A percentile compares a stretch with the other conserved stretches of the same genome.
Evolutionary conservation across 306 rosid species (phyloP).

Genomic region (Cyamopsis tetragonoloba): DNA sequence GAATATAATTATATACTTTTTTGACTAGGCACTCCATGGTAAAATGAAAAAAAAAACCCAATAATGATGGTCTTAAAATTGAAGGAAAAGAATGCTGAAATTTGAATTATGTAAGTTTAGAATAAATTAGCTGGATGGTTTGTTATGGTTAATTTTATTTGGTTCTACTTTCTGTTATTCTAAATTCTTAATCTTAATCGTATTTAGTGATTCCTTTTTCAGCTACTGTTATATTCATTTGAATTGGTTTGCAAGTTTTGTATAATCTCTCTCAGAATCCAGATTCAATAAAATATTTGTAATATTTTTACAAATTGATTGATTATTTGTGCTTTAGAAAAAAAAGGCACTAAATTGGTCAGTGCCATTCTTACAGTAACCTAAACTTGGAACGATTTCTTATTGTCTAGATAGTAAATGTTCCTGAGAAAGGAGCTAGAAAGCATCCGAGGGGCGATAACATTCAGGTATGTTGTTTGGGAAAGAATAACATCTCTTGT

Average conservation of each 20-base stretch:
- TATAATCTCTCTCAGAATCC: not conserved
- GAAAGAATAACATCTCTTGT: constrained; percentile 8
- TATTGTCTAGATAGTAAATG: constrained; percentile 87
- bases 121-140: not conserved
- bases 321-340: constrained; percentile 2
- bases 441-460: constrained; percentile 94
- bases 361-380: constrained; percentile 16
- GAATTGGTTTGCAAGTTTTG: not conserved
- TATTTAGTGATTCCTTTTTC: not conserved
- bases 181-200: not conserved
- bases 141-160: not conserved
- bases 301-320: not conserved
- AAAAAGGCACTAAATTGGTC: not conserved
- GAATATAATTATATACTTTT: not conserved
- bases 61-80: not conserved
- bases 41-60: too few species aligned
- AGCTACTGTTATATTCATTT: not conserved
- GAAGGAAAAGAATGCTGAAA: not conserved
- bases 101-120: not conserved
- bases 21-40: not conserved
- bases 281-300: not conserved
- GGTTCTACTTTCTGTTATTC: not conserved
- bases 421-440: constrained; percentile 97
- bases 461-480: constrained; percentile 68
- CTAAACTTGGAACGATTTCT: constrained; percentile 33